Base-by-base conservation (phyloP, 176 grass and related monocot genomes). In the Aegilops bicornis region DNA sequence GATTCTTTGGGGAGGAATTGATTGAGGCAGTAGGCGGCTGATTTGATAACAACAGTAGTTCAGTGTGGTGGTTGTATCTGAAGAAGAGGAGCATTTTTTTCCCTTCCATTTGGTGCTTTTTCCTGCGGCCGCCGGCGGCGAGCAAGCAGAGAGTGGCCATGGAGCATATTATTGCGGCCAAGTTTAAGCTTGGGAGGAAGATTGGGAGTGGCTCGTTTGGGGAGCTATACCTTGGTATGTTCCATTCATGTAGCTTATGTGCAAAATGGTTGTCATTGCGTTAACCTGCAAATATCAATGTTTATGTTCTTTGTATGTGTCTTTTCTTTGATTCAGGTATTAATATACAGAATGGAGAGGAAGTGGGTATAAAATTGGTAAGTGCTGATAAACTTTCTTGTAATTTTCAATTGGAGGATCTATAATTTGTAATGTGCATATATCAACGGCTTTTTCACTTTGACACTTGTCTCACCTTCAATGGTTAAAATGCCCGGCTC, bases 361-460 rank as follows among this genome's bases (percentile, higher is more conserved):
- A 97, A 88, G 94, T 97, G 17, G 94, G 85, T 15, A 88, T 97
- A 81, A 97, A 97, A 72, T 88, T 97, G 94, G 94, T 97, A 94
- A 45, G 89, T 39, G 12, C 50, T 45, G 17, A 76, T 10, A 79
- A 79, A 80, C 8, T 64, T 29, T 8, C 12, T 20, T 73, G 45
- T 19, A 10, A 5, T 50, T 29, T 29, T 76, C 2, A 16, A 2
- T 48, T 76, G 5, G 24, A 25, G 12, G 72, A 10, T 16, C 5
- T 75, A 7, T 20, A 11, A 76, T 1, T 11, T 10, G 16, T 17
- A 19, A 37, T 4, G 15, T 2, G 0, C 6, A 24, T 24, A 68
- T 58, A 77, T 30, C 7, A 14, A 5, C n/a, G 39, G 40, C 45
- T 31, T 54, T 78, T 79, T n/a, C 17, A 29, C 39, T 23, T 27